Base-by-base conservation (phyloP, 2,329 filamentous ascomycete species). In the Fusarium redolens region DNA sequence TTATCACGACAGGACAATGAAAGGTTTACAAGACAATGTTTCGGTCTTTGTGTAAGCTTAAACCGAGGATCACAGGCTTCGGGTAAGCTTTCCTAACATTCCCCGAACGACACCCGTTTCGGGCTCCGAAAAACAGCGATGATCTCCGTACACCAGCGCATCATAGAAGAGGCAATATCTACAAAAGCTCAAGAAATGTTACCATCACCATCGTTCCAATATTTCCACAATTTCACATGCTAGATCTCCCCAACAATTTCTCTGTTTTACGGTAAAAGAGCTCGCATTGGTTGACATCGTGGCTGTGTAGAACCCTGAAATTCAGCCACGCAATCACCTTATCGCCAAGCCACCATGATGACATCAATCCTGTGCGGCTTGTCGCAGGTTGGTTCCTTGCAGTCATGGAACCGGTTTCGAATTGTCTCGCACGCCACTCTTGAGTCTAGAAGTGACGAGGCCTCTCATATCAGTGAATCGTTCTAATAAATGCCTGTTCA, bases 331-430 rank as follows among this genome's bases (percentile, higher is more conserved):
- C 71, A 74, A 68, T 54, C 61, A 41, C 40, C 22, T 47, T 47
- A 14, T 45, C 37, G 41, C 70, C 66, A 69, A 75, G 75, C 75
- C 75, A 77, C 73, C 48, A 25, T 56, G 57, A 77, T 75, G 75
- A 77, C 75, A 77, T 77, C 75, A 77, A 71, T 50, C 31, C 25
- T 31, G 18, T 48, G 50, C 58, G 65, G 50, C 65, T 51, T 72
- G 69, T 70, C 59, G 44, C 69, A 69, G 41, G 40, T 35, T 51
- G 50, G 58, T 41, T 57, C 52, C 55, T 48, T 61, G 65, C 56
- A 57, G 45, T 43, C 58, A 60, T 40, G 70, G 68, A 73, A 73
- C 72, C 69, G 68, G 69, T 71, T 75, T 73, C 66, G 60, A 38
- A 59, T 68, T 60, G 63, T 60, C 37, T 67, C 56, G 18, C 17